These are phyloP conservation scores for Botrytis fabae DNA, from an alignment of 2,329 filamentous ascomycete species.

Conservation along the genomic window DNA sequence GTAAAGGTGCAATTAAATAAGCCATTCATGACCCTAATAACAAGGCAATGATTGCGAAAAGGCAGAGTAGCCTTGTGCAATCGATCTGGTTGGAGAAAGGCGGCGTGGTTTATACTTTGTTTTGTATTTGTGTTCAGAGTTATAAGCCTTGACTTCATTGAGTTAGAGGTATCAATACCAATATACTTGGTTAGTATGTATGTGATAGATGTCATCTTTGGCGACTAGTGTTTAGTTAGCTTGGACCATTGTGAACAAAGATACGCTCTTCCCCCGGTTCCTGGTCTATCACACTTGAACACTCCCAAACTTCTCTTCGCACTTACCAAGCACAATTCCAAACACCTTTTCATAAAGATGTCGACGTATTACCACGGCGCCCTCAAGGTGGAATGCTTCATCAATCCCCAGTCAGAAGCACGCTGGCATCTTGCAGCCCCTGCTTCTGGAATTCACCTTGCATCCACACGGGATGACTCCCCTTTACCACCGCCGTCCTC, in stretches of 20 bases:
- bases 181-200: neutral
- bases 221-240: neutral
- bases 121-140: neutral
- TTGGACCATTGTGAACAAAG: neutral
- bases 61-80: neutral
- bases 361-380: neutral
- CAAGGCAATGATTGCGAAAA: neutral
- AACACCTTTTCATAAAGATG: neutral
- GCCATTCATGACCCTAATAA: neutral
- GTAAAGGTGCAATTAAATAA: neutral
- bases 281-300: neutral
- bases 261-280: neutral
- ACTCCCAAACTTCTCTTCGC: neutral
- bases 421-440: neutral
- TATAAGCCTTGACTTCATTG: neutral
- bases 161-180: neutral
- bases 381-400: neutral
- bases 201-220: neutral
- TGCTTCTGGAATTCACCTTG: neutral
- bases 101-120: neutral
- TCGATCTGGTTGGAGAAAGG: neutral
- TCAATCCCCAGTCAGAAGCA: neutral
- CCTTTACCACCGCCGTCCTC: neutral
- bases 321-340: neutral
- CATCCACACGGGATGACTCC: neutral